Evolutionary conservation across 169 alveolate species (phyloP).

Genomic region (Eimeria sp.): DNA sequence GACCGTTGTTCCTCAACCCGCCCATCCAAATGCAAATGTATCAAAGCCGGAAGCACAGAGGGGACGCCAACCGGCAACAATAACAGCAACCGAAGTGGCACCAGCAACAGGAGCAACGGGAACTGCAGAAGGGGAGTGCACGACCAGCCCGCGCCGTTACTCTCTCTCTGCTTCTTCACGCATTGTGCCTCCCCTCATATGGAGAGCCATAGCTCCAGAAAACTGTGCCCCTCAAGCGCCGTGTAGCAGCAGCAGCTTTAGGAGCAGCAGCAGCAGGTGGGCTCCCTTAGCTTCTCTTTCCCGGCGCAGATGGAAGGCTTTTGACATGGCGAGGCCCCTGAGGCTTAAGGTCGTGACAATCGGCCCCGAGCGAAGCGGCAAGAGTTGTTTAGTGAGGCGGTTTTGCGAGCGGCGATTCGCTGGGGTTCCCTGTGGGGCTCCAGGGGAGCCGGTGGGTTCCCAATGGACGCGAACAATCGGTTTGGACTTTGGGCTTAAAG

Average conservation of each 20-base stretch:
- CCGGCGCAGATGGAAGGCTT: background rate
- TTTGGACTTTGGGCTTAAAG: conserved; percentile 42
- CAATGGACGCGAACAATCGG: background rate
- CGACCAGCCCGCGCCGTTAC: background rate
- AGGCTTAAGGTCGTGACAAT: conserved; percentile 43
- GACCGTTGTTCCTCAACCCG: background rate
- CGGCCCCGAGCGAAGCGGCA: conserved; percentile 57
- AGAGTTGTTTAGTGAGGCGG: conserved; percentile 64
- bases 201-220: background rate
- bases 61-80: background rate
- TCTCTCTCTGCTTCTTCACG: background rate
- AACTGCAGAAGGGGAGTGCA: background rate
- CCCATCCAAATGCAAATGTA: background rate
- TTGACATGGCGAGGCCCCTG: background rate
- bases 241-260: conserved; percentile 1
- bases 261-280: conserved; percentile 26
- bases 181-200: background rate
- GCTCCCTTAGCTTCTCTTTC: background rate
- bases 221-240: background rate
- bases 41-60: background rate
- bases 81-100: background rate
- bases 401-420: conserved; percentile 66
- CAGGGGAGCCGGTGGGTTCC: background rate
- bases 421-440: background rate
- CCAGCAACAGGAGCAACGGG: background rate